A percentile compares a stretch with the other conserved stretches of the same genome.
These are phyloP conservation scores for Sordariomycetes sp. DNA, from an alignment of 2,329 filamentous ascomycete genomes.

Conservation along the genomic window DNA sequence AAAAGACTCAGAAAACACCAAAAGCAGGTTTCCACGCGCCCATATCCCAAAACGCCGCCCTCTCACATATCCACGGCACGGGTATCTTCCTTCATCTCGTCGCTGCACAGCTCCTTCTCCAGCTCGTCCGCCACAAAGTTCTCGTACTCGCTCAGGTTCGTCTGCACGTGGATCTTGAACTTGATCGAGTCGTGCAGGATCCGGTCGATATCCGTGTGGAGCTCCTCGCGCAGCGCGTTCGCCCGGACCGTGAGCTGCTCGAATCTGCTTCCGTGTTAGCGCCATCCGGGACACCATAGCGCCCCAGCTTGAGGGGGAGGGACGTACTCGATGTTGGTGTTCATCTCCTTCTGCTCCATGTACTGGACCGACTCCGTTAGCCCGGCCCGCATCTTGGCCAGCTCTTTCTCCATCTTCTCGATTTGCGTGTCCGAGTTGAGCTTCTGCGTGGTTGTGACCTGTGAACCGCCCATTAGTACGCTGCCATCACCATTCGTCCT, in stretches of 20 bases:
- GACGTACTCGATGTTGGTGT: constrained; percentile 78
- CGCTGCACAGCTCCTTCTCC: constrained; percentile 68
- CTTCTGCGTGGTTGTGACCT: constrained; percentile 70
- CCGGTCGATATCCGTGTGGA: constrained; percentile 93
- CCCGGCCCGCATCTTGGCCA: constrained; percentile 82
- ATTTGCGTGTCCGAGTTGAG: constrained; percentile 86
- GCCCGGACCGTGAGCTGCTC: constrained; percentile 83
- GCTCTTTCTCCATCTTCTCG: constrained; percentile 96
- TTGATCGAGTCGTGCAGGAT: constrained; percentile 97
- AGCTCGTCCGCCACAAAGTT: constrained; percentile 87
- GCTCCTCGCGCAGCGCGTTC: constrained; percentile 78
- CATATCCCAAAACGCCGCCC: constrained; percentile 6
- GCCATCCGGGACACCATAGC: background rate
- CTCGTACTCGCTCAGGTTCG: constrained; percentile 87
- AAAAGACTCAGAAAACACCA: too few relatives aligned
- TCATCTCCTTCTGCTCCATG: constrained; percentile 93
- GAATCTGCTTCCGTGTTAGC: constrained; percentile 43
- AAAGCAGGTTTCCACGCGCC: background rate
- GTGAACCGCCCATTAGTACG: background rate
- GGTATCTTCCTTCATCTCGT: constrained; percentile 45
- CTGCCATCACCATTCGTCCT: background rate
- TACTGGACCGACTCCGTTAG: constrained; percentile 80
- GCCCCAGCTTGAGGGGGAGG: background rate
- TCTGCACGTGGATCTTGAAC: constrained; percentile 96
- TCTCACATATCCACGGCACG: constrained; percentile 33